These are phyloP conservation scores for Alternaria arbusti DNA, from an alignment of 2,329 filamentous ascomycete species.

Conservation along the genomic window DNA sequence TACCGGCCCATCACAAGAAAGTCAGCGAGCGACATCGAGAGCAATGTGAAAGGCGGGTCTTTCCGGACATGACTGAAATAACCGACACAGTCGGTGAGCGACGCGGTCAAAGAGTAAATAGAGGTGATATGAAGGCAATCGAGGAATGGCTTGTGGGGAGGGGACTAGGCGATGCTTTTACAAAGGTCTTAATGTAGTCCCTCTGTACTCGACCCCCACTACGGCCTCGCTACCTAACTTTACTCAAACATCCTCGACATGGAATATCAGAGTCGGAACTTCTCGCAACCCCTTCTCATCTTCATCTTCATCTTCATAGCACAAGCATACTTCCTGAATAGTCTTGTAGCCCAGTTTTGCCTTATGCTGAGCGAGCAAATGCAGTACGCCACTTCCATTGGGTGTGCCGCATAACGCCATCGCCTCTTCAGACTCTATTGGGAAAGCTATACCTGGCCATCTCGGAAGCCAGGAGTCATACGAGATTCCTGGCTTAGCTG, in stretches of 20 bases:
- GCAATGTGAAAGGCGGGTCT: conserved; percentile 48
- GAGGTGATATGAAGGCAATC: conserved; percentile 61
- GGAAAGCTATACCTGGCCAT: conserved; percentile 14
- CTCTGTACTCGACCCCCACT: not conserved
- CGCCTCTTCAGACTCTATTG: conserved; percentile 7
- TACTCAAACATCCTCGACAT: not conserved
- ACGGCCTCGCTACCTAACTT: not conserved
- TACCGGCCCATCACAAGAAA: conserved; percentile 67
- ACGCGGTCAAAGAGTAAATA: conserved; percentile 58
- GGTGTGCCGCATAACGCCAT: conserved; percentile 12
- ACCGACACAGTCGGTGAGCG: conserved; percentile 58
- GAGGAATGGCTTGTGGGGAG: conserved; percentile 58
- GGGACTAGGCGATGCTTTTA: conserved; percentile 55
- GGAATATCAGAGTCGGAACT: not conserved
- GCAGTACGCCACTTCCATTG: conserved; percentile 14
- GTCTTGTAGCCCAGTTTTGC: conserved; percentile 11
- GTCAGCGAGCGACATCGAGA: conserved; percentile 64
- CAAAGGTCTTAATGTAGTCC: conserved; percentile 47
- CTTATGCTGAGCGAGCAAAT: conserved; percentile 9
- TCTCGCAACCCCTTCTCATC: not conserved
- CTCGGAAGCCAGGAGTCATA: not conserved
- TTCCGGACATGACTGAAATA: conserved; percentile 65
- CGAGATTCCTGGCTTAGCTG: not conserved
- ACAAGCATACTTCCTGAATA: conserved; percentile 8
- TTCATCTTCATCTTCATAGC: not conserved